Evolutionary conservation across 306 rosid genomes (phyloP).

Genomic region (Pachyrhizus erosus): DNA sequence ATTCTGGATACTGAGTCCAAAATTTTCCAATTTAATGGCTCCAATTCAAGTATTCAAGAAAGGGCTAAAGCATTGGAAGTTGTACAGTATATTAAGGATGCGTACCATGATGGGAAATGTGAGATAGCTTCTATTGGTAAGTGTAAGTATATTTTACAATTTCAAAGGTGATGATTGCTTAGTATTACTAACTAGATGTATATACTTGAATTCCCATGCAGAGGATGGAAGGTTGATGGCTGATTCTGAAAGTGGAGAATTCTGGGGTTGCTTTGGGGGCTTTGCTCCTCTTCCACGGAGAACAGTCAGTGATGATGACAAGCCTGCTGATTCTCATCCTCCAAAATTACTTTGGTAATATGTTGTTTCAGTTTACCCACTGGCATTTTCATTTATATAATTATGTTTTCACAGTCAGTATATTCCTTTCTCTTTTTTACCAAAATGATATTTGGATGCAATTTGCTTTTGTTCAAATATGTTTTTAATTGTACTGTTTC

Average conservation of each 20-base stretch:
- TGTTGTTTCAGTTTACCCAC: constrained; percentile 34
- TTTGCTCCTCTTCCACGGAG: constrained; percentile 98
- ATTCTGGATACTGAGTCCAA: constrained; percentile 90
- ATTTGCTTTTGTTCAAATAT: constrained; percentile 10
- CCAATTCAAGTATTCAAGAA: constrained; percentile 95
- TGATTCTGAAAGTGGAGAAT: constrained; percentile 94
- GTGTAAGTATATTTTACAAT: constrained; percentile 47
- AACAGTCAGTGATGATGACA: constrained; percentile 69
- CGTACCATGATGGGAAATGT: constrained; percentile 95
- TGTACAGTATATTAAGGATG: constrained; percentile 90
- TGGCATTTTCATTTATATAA: constrained; percentile 28
- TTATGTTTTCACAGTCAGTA: not conserved
- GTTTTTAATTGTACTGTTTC: not conserved
- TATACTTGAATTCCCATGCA: constrained; percentile 49
- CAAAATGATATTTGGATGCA: constrained; percentile 26
- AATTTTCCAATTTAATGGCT: constrained; percentile 95
- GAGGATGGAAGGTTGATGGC: constrained; percentile 99
- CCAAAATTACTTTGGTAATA: constrained; percentile 80
- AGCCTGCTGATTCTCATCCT: constrained; percentile 61
- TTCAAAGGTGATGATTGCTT: constrained; percentile 39
- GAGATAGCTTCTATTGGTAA: constrained; percentile 93
- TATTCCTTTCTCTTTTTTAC: constrained; percentile 7
- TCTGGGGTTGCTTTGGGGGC: constrained; percentile 97
- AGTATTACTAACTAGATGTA: constrained; percentile 45
- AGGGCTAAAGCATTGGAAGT: constrained; percentile 98